Base-by-base conservation (phyloP, 2,329 filamentous ascomycete species). In the Taxawa tesnikishii region DNA sequence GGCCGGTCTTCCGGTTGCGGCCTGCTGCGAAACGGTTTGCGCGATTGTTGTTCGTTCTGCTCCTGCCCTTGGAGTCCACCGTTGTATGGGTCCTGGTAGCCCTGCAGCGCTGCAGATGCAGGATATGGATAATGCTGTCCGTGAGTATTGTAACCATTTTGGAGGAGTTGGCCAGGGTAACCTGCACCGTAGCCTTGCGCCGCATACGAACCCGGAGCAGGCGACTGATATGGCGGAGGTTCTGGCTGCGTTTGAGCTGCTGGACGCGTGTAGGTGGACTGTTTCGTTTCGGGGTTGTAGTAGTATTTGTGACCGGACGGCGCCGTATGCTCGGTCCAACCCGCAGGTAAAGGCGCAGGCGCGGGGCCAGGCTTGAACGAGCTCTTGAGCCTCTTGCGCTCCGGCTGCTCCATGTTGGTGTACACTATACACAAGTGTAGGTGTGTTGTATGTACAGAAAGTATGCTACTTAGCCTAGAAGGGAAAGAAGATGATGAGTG, bases 251-350 rank as follows among this genome's bases (percentile, higher is more conserved):
- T 26, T 6, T 47, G 36, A 15, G 42, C 31, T 5, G 43, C 34
- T 0, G 87, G 87, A 19, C 83, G 75, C 24, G 70, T 79, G 55
- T 94, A 94, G 26, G 87, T 94, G 1, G 87, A 94, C 48, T 83
- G 72, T 47, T 90, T 84, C 1, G 83, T 88, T 34, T 70, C 65
- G 28, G 75, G 65, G 59, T 94, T 79, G 62, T 92, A 90, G 58
- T 87, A 94, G 61, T 94, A 94, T 16, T 69, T 68, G 55, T 94
- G 85, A 4, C 74, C 74, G 31, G 79, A 79, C 5, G 85, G 87
- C 32, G 87, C 84, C 58, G 78, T 87, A 60, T 94, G 85, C 56
- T 93, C 83, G n/a, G 81, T 83, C 87, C 87, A 94, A 41, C 83
- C 85, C 26, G 77, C 67, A 16, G 77, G 79, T 1, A 94, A 65